A percentile compares a stretch with the other conserved stretches of the same genome.
These are phyloP conservation scores for Onygenales sp. DNA, from an alignment of 2,329 filamentous ascomycete genomes.

Conservation along the genomic window DNA sequence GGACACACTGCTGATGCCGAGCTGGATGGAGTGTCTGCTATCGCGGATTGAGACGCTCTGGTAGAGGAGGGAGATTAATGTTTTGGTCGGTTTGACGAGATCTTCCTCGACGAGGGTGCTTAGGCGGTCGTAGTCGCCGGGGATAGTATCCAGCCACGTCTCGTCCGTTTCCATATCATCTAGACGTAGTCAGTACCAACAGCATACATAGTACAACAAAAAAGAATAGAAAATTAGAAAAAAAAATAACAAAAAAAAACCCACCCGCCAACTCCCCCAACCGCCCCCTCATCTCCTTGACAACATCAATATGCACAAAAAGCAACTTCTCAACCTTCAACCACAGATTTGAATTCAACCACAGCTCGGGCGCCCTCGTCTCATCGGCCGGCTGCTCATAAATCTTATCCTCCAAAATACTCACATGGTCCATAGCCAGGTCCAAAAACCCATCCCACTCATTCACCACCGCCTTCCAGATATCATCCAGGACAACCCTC, in stretches of 20 bases:
- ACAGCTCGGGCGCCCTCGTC: slow-evolving; percentile 42
- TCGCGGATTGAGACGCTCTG: slow-evolving; percentile 45
- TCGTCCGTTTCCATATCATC: slow-evolving; percentile 19
- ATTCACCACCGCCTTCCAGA: slow-evolving; percentile 39
- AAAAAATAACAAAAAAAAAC: neutral
- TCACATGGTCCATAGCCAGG: slow-evolving; percentile 40
- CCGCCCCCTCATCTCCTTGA: slow-evolving; percentile 36
- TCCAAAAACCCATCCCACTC: slow-evolving; percentile 39
- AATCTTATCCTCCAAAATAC: slow-evolving; percentile 42
- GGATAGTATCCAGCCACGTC: slow-evolving; percentile 32
- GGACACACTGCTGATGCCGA: slow-evolving; percentile 38
- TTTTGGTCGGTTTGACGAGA: slow-evolving; percentile 41
- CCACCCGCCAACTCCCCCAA: slow-evolving; percentile 31
- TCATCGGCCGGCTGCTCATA: slow-evolving; percentile 47
- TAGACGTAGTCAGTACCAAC: neutral
- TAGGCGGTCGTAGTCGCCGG: slow-evolving; percentile 37
- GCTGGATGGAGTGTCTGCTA: slow-evolving; percentile 39
- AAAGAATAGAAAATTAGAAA: neutral
- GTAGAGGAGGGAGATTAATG: slow-evolving; percentile 43
- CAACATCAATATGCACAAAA: slow-evolving; percentile 40
- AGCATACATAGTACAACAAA: neutral
- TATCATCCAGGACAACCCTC: slow-evolving; percentile 40
- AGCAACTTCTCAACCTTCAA: slow-evolving; percentile 44
- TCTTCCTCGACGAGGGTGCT: slow-evolving; percentile 41
- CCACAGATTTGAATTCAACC: slow-evolving; percentile 42